phyloP scores from a whole-genome alignment of 371 early-diverging fungal species.

The Mortierella sp. region DNA sequence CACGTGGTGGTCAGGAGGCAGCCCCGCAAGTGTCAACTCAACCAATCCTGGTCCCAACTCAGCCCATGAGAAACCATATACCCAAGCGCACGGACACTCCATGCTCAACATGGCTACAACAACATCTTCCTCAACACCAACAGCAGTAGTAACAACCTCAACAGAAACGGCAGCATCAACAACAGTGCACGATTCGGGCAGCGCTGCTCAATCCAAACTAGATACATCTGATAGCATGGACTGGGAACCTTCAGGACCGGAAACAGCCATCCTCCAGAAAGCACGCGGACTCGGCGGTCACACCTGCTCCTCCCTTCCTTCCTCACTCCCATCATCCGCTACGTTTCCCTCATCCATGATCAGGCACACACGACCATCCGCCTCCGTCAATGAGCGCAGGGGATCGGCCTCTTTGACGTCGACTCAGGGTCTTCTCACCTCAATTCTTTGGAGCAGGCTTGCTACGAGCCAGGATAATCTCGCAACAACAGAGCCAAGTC shows the following conservation, averaged over 20 bases:
- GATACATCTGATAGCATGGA: constrained; percentile 26
- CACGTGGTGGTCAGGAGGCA: constrained; percentile 49
- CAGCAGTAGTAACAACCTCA: neutral
- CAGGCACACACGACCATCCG: constrained; percentile 22
- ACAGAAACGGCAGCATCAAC: neutral
- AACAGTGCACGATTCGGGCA: neutral
- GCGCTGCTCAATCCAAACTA: neutral
- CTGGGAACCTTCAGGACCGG: constrained; percentile 52
- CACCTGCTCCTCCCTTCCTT: constrained; percentile 17
- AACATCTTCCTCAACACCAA: neutral
- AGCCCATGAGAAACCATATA: constrained; percentile 19
- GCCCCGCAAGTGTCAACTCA: neutral
- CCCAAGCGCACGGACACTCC: constrained; percentile 16
- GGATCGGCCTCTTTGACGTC: constrained; percentile 35
- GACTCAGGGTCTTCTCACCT: constrained; percentile 22
- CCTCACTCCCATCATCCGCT: constrained; percentile 31
- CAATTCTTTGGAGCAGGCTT: constrained; percentile 36
- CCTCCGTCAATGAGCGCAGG: constrained; percentile 15
- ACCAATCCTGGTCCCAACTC: constrained; percentile 15
- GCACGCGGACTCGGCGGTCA: neutral
- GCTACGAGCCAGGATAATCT: constrained; percentile 23
- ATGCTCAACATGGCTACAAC: neutral
- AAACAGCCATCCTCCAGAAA: constrained; percentile 14
- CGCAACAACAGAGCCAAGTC: neutral
- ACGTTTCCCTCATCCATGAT: constrained; percentile 30